Evolutionary conservation across 148 eudicot genomes (phyloP).

Genomic region (Simmondsia chinensis): DNA sequence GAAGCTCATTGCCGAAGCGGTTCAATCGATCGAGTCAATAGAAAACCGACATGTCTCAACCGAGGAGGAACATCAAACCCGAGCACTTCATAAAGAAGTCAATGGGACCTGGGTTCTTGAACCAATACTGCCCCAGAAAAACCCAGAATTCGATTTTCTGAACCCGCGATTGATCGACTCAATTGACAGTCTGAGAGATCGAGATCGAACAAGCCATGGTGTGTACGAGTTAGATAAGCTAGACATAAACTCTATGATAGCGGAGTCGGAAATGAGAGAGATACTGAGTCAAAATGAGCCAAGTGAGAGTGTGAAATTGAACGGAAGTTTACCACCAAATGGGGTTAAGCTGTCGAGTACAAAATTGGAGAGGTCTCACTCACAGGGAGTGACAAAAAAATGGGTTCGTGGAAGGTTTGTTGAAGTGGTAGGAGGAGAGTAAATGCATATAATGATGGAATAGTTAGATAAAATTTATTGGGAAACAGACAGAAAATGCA

Average conservation of each 20-base stretch:
- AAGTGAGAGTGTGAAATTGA: constrained; percentile 21
- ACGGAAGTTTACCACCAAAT: constrained; percentile 9
- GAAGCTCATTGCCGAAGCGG: constrained; percentile 81
- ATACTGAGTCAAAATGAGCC: constrained; percentile 9
- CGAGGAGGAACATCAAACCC: constrained; percentile 8
- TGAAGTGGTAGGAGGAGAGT: constrained; percentile 46
- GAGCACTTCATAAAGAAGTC: constrained; percentile 5
- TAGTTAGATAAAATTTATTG: too few relatives aligned
- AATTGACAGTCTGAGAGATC: constrained; percentile 3
- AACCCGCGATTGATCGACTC: constrained; percentile 8
- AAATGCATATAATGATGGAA: too few relatives aligned
- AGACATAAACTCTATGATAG: constrained; percentile 3
- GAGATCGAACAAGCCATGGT: neutral
- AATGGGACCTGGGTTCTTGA: constrained; percentile 27
- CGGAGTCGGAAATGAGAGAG: constrained; percentile 9
- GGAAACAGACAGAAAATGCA: too few relatives aligned
- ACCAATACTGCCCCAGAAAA: constrained; percentile 5
- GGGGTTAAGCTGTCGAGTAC: constrained; percentile 9
- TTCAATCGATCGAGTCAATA: constrained; percentile 49
- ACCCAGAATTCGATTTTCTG: constrained; percentile 13
- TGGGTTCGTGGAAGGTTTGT: constrained; percentile 93
- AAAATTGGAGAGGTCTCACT: constrained; percentile 10
- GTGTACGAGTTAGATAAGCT: constrained; percentile 5
- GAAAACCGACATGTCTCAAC: constrained; percentile 17
- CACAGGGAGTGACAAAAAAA: constrained; percentile 30